phyloP scores from a whole-genome alignment of 305 asterid species.

The Stenogyne calaminthoides region DNA sequence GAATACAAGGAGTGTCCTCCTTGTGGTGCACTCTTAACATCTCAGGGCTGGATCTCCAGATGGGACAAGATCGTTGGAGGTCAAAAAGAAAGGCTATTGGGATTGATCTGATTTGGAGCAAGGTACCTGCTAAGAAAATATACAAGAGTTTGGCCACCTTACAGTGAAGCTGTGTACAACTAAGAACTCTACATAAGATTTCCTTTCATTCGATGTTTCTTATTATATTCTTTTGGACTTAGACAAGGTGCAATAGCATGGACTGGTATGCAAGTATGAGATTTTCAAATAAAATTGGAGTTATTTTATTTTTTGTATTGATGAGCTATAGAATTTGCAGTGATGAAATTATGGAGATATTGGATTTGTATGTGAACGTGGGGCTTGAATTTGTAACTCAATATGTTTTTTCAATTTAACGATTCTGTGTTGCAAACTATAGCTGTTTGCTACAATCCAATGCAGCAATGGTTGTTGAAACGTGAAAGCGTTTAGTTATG shows the following conservation, averaged over 20 bases:
- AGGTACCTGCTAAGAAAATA: constrained; percentile 94
- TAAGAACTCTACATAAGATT: constrained; percentile 37
- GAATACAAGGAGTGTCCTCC: constrained; percentile 87
- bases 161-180: constrained; percentile 69
- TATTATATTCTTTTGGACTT: constrained; percentile 11
- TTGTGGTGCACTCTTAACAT: constrained; percentile 71
- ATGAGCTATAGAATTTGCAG: constrained; percentile 40
- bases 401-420: constrained; percentile 11
- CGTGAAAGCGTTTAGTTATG: neutral
- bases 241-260: constrained; percentile 23
- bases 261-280: constrained; percentile 31
- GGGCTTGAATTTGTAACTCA: constrained; percentile 36
- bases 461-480: neutral
- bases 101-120: constrained; percentile 85
- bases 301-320: constrained; percentile 22
- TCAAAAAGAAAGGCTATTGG: constrained; percentile 80
- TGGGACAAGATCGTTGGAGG: constrained; percentile 78
- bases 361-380: constrained; percentile 38
- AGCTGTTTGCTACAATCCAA: neutral
- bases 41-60: constrained; percentile 90
- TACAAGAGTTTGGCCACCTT: constrained; percentile 85
- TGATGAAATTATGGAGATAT: constrained; percentile 29
- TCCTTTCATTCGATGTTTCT: constrained; percentile 30
- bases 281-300: constrained; percentile 41
- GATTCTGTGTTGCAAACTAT: neutral